Percentiles rank a stretch among this genome's conserved stretches.
These are phyloP conservation scores for Primulina eburnea DNA, from an alignment of 257 asterid species.

Conservation along the genomic window DNA sequence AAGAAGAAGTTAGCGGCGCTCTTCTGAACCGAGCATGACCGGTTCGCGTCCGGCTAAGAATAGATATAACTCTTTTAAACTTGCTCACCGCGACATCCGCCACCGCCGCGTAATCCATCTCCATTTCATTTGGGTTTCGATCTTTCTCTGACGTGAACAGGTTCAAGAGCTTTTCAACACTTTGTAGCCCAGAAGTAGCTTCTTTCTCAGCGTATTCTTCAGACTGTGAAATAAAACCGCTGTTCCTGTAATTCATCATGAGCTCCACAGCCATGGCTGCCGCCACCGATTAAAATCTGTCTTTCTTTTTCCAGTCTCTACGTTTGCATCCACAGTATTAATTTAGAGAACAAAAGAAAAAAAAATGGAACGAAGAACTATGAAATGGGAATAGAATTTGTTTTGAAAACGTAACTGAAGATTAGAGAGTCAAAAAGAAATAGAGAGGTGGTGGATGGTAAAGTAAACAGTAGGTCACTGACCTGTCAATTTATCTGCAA, in stretches of 20 bases:
- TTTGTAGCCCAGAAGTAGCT: constrained; percentile 67
- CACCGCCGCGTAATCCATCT: constrained; percentile 44
- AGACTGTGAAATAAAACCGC: constrained; percentile 28
- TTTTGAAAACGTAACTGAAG: constrained; percentile 21
- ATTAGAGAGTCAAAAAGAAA: constrained; percentile 21
- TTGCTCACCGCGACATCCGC: constrained; percentile 66
- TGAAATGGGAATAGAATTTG: constrained; percentile 5
- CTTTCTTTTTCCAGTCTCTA: background rate
- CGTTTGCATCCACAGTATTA: background rate
- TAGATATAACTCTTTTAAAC: constrained; percentile 59
- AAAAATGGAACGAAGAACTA: constrained; percentile 1
- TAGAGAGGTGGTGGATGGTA: background rate
- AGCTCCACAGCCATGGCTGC: constrained; percentile 82
- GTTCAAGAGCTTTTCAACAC: constrained; percentile 63
- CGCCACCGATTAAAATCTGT: background rate
- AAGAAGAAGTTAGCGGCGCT: constrained; percentile 41
- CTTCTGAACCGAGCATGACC: constrained; percentile 95
- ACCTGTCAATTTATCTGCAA: constrained; percentile 58
- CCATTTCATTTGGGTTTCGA: constrained; percentile 17
- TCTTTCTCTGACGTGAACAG: constrained; percentile 37
- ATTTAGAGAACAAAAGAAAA: constrained; percentile 1
- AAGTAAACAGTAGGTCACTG: constrained; percentile 30
- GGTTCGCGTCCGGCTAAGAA: constrained; percentile 62
- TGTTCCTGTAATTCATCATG: constrained; percentile 53
- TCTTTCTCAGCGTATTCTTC: constrained; percentile 54